Percentiles rank a stretch among this genome's conserved stretches.
Conservation (phyloP, 768 basidiomycete genomes). For the Lentinula lateritia region DNA sequence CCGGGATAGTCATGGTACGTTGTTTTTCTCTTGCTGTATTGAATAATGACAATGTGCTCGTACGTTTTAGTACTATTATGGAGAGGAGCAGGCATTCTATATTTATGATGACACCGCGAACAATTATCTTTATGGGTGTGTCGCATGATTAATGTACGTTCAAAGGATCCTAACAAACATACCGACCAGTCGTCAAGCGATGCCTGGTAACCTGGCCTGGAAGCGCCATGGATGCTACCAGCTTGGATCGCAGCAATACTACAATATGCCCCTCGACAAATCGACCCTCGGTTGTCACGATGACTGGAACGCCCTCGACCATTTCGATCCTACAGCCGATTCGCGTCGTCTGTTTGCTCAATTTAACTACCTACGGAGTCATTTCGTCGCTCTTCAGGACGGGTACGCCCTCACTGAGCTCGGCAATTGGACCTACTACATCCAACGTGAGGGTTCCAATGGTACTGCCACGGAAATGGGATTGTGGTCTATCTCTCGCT, state of each 20-base stretch:
- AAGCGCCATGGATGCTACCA: conserved; percentile 90
- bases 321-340: conserved; percentile 88
- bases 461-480: conserved; percentile 79
- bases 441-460: conserved; percentile 84
- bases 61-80: conserved; percentile 73
- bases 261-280: conserved; percentile 84
- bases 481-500: conserved; percentile 78
- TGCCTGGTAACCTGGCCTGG: conserved; percentile 84
- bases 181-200: conserved; percentile 74
- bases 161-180: background rate
- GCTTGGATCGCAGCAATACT: conserved; percentile 89
- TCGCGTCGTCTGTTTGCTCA: conserved; percentile 72
- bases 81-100: conserved; percentile 91
- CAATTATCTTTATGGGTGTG: conserved; percentile 89
- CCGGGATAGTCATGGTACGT: conserved; percentile 76
- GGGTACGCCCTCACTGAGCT: conserved; percentile 78
- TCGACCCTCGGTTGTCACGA: conserved; percentile 82
- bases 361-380: conserved; percentile 62
- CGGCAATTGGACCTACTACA: conserved; percentile 80
- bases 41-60: conserved; percentile 62
- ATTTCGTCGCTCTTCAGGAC: conserved; percentile 76
- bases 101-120: conserved; percentile 81
- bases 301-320: conserved; percentile 91
- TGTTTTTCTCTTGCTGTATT: conserved; percentile 28
- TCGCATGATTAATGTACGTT: background rate